Evolutionary conservation across 208 protist genomes (phyloP), one percentile per base, ranked within the genome.

Genomic region (Leishmania martiniquensis): DNA sequence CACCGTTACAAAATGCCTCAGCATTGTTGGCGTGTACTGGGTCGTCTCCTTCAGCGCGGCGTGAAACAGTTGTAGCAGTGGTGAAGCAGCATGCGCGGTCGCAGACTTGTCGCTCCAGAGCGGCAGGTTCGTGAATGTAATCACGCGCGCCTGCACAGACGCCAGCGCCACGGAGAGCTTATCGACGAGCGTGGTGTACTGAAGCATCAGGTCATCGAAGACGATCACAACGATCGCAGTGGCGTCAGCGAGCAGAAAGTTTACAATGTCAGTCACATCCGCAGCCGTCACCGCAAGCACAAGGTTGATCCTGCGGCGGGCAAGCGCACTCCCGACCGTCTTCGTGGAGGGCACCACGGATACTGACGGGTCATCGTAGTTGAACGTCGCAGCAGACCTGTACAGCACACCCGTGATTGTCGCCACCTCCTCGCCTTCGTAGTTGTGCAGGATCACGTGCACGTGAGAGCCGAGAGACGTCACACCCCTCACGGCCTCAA

Each of bases 81-180:
- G 12, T 6, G 7, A 20, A 4, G 52, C 13, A 0, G 0, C 22
- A 59, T 59, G 54, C 25, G 54, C 54, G 55, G 25, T 60, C 25
- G 10, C 10, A 20, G 78, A 79, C 4, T 47, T 74, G 65, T 90
- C 80, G 32, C 45, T 81, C 89, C 86, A 90, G 29, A 86, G 76
- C 13, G 86, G 89, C 76, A 93, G 72, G 71, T 79, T 90, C 25
- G 69, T 88, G 44, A 88, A 15, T 42, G 85, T 75, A 29, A 87
- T 68, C 29, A 90, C 42, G 2, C 86, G 84, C 32, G 67, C 57
- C 70, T 80, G 78, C 71, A 79, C 74, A 25, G 74, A 67, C 10
- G 69, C 78, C 32, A 39, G 29, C 29, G 42, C 44, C 17, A 17
- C 63, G 0, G 47, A 3, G 59, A 90, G 88, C n/a, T 68, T 80